A percentile compares a stretch with the other conserved stretches of the same genome.
Conservation (phyloP, 805 yeast genomes). For the Myxozyma monticola region DNA sequence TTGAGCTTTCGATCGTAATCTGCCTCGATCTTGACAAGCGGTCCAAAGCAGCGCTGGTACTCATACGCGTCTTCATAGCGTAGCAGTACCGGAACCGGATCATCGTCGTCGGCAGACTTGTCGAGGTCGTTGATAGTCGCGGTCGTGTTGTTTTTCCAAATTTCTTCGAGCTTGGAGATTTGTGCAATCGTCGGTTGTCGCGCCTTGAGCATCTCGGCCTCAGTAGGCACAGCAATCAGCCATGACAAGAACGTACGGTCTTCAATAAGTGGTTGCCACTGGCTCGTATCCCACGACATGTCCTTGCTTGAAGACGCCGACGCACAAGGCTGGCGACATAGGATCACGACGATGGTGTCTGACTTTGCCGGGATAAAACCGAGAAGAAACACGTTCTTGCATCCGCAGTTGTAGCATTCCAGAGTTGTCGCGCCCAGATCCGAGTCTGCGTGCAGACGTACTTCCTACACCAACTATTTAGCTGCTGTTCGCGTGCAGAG, state of each 20-base stretch:
- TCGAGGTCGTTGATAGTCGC: constrained; percentile 72
- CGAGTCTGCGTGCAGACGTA: constrained; percentile 73
- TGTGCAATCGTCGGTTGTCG: constrained; percentile 61
- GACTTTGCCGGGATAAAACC: constrained; percentile 88
- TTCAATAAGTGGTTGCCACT: constrained; percentile 85
- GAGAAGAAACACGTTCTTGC: constrained; percentile 70
- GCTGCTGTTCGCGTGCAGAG: background rate
- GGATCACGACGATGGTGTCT: constrained; percentile 79
- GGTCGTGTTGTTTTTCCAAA: constrained; percentile 72
- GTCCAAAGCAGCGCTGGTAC: constrained; percentile 82
- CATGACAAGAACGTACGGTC: constrained; percentile 76
- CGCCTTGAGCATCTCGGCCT: constrained; percentile 59
- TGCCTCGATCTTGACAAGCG: constrained; percentile 77
- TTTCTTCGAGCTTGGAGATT: constrained; percentile 70
- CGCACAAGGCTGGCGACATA: constrained; percentile 83
- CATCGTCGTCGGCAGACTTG: constrained; percentile 52
- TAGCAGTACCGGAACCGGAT: constrained; percentile 69
- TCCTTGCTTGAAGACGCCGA: constrained; percentile 55
- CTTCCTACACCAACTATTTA: constrained; percentile 35
- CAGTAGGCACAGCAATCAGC: constrained; percentile 72
- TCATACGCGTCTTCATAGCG: constrained; percentile 80
- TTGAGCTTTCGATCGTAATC: constrained; percentile 72
- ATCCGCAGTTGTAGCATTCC: constrained; percentile 91
- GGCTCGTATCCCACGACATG: constrained; percentile 78
- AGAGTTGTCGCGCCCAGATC: constrained; percentile 83